phyloP scores from a whole-genome alignment of 177 flowering plant species.

The Tripterygium wilfordii region DNA sequence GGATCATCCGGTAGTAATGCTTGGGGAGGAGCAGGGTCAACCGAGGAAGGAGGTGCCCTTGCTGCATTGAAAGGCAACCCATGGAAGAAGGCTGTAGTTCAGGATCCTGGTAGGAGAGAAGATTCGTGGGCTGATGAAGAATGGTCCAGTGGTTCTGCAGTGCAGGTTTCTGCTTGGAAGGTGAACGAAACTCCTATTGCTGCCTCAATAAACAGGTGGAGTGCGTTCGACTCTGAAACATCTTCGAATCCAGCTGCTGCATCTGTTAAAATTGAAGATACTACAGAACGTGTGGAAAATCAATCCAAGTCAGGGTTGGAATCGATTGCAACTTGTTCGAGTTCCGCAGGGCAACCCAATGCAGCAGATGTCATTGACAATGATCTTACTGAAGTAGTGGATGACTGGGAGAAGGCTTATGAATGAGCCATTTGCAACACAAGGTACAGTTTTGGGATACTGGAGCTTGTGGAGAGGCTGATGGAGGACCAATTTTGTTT shows the following conservation, averaged over 20 bases:
- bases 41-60: constrained; percentile 23
- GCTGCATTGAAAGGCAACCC: constrained; percentile 38
- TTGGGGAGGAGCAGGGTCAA: constrained; percentile 47
- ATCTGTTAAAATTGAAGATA: constrained; percentile 12
- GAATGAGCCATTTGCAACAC: too few species aligned
- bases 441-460: too few species aligned
- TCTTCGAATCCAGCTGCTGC: constrained; percentile 18
- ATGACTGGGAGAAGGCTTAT: constrained; percentile 82
- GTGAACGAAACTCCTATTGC: constrained; percentile 42
- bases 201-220: constrained; percentile 58
- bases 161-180: constrained; percentile 37
- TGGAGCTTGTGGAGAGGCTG: too few species aligned
- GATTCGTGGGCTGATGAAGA: constrained; percentile 66
- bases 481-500: too few species aligned
- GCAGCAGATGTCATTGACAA: constrained; percentile 10
- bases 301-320: constrained; percentile 11
- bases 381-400: constrained; percentile 44
- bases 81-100: constrained; percentile 81
- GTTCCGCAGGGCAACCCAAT: constrained; percentile 9
- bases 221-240: constrained; percentile 38
- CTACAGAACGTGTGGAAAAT: constrained; percentile 8
- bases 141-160: constrained; percentile 25
- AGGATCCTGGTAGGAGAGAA: constrained; percentile 49
- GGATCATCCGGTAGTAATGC: constrained; percentile 33
- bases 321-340: constrained; percentile 14